Conservation (phyloP, 768 basidiomycete species). For the Peribolospora kevripleyi region DNA sequence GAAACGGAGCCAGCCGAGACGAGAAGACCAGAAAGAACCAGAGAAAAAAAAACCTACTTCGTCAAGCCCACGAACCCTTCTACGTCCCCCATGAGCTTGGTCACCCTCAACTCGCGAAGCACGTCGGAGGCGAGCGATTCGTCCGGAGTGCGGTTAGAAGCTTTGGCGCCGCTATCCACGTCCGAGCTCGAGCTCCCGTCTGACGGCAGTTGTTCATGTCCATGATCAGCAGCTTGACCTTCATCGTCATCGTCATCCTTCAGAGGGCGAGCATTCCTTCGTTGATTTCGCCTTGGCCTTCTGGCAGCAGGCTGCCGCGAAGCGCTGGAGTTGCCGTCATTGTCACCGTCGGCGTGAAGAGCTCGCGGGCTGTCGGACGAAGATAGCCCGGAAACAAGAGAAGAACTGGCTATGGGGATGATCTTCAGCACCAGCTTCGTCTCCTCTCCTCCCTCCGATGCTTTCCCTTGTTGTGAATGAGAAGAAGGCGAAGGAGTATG, state of each 20-base stretch:
- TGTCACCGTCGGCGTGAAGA: conserved; percentile 3
- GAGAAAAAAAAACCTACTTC: conserved; percentile 16
- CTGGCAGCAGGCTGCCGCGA: not conserved
- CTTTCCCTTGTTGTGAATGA: not conserved
- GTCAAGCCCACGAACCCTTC: conserved; percentile 52
- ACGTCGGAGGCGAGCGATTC: conserved; percentile 12
- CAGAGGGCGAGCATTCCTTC: conserved; percentile 52
- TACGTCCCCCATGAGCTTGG: conserved; percentile 32
- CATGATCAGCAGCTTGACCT: not conserved
- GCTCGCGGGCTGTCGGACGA: conserved; percentile 18
- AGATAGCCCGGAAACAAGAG: not conserved
- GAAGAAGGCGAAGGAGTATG: conserved; percentile 26
- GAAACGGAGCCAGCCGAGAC: not conserved
- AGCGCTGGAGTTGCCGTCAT: conserved; percentile 23
- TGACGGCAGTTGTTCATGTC: not conserved
- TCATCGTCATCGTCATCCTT: conserved; percentile 14
- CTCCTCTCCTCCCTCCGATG: conserved; percentile 24
- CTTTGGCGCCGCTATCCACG: no score
- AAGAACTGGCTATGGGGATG: conserved; percentile 38
- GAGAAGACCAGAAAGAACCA: not conserved
- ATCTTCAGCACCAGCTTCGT: conserved; percentile 54
- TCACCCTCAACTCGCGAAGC: conserved; percentile 22
- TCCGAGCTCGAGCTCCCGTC: conserved; percentile 8
- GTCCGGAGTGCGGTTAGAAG: no score
- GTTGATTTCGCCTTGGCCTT: conserved; percentile 39